Evolutionary conservation across 371 early-diverging fungal genomes (phyloP).

Genomic region (Mucor irregularis): DNA sequence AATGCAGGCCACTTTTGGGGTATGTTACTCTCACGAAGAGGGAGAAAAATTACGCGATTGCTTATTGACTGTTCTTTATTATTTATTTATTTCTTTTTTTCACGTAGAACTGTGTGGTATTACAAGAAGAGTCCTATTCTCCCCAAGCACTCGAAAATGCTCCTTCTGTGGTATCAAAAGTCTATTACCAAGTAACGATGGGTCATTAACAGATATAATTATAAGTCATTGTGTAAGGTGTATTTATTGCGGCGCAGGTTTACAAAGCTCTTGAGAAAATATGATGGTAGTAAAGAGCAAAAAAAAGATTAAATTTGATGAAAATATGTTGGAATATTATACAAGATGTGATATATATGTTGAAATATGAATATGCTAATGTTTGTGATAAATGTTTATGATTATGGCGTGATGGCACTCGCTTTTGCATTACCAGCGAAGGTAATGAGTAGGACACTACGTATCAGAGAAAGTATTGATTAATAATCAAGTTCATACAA

Average conservation of each 20-base stretch:
- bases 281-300: background rate
- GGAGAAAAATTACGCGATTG: background rate
- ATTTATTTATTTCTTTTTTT: background rate
- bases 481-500: slow-evolving; percentile 1
- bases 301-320: background rate
- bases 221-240: slow-evolving; percentile 21
- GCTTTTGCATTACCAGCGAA: slow-evolving; percentile 38
- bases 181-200: slow-evolving; percentile 5
- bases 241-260: slow-evolving; percentile 26
- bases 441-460: slow-evolving; percentile 51
- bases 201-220: slow-evolving; percentile 12
- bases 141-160: slow-evolving; percentile 25
- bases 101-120: slow-evolving; percentile 25
- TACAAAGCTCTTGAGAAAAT: background rate
- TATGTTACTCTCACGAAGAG: no score
- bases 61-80: background rate
- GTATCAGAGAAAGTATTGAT: slow-evolving; percentile 4
- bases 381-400: no score
- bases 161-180: slow-evolving; percentile 20
- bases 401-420: no score
- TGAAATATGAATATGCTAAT: background rate
- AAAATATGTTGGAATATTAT: background rate
- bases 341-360: background rate
- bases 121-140: slow-evolving; percentile 19
- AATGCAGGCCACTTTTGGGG: slow-evolving; percentile 34